A percentile compares a stretch with the other conserved stretches of the same genome.
Conservation (phyloP, 2,329 filamentous ascomycete species). For the Alternaria postmessia region DNA sequence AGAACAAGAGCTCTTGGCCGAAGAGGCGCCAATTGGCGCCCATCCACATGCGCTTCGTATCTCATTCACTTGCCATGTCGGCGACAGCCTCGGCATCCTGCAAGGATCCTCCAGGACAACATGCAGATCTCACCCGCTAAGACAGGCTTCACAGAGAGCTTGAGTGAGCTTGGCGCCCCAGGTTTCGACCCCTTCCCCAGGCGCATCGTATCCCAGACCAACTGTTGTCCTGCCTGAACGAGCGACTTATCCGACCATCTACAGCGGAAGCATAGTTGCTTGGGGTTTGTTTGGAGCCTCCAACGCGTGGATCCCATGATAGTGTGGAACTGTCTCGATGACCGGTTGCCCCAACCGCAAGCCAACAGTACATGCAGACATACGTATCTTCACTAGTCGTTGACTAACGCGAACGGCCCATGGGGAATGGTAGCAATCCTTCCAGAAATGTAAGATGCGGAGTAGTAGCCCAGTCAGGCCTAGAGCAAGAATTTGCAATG, state of each 20-base stretch:
- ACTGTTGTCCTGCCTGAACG: constrained; percentile 38
- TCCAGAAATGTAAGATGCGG: constrained; percentile 46
- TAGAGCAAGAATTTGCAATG: constrained; percentile 41
- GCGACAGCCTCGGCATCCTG: constrained; percentile 27
- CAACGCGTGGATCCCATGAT: constrained; percentile 1
- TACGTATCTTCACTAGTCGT: constrained; percentile 9
- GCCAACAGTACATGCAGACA: constrained; percentile 21
- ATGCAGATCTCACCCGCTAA: constrained; percentile 33
- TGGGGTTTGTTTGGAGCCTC: constrained; percentile 9
- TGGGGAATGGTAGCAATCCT: constrained; percentile 32
- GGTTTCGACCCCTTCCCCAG: constrained; percentile 37
- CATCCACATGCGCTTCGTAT: constrained; percentile 25
- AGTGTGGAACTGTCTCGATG: constrained; percentile 8
- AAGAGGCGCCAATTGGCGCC: constrained; percentile 26
- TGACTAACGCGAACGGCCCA: constrained; percentile 21
- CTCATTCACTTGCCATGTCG: constrained; percentile 34
- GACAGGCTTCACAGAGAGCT: constrained; percentile 30
- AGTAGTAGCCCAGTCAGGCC: constrained; percentile 34
- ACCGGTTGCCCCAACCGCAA: constrained; percentile 21
- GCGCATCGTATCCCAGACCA: constrained; percentile 38
- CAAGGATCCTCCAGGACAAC: constrained; percentile 31
- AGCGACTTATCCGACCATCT: constrained; percentile 25
- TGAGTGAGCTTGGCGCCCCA: constrained; percentile 42
- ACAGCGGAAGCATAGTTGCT: constrained; percentile 15
- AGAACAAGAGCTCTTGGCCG: constrained; percentile 20